Evolutionary conservation across 495 filamentous ascomycete genomes (phyloP).

Genomic region (Talaromyces nanjingensis): DNA sequence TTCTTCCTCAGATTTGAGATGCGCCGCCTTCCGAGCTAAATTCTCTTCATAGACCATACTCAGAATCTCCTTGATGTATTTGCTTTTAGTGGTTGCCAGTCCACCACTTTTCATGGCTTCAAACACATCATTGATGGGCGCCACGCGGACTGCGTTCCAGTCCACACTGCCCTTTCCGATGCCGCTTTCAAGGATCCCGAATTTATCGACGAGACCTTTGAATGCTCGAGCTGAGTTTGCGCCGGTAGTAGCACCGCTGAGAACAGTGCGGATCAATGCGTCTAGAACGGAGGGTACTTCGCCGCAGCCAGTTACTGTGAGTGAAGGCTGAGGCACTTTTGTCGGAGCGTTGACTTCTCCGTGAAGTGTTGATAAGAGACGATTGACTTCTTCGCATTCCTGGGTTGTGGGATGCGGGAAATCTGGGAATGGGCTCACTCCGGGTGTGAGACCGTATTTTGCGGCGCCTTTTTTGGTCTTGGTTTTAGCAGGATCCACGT

Average conservation of each 20-base stretch:
- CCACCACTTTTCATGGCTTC: constrained; percentile 71
- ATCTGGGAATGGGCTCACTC: constrained; percentile 60
- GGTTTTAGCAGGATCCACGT: background rate
- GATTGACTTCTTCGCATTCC: constrained; percentile 68
- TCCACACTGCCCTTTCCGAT: constrained; percentile 73
- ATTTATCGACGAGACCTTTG: constrained; percentile 59
- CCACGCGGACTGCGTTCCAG: constrained; percentile 74
- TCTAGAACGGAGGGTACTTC: constrained; percentile 91
- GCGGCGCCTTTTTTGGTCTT: constrained; percentile 11
- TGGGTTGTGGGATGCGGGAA: constrained; percentile 59
- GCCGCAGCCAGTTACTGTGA: constrained; percentile 79
- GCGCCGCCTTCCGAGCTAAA: constrained; percentile 35
- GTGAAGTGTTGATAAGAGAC: constrained; percentile 59
- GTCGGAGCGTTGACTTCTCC: constrained; percentile 58
- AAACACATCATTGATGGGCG: constrained; percentile 55
- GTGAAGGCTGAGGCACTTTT: constrained; percentile 66
- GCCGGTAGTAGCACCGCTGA: constrained; percentile 69
- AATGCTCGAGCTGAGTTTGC: constrained; percentile 64
- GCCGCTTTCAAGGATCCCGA: constrained; percentile 55
- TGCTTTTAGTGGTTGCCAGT: constrained; percentile 59
- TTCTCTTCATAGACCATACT: constrained; percentile 72
- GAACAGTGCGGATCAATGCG: constrained; percentile 72
- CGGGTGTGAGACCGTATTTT: constrained; percentile 38
- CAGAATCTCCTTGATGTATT: constrained; percentile 72
- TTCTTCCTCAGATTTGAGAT: constrained; percentile 18